phyloP scores from a whole-genome alignment of 2,329 filamentous ascomycete species.

The Scedosporium aurantiacum region DNA sequence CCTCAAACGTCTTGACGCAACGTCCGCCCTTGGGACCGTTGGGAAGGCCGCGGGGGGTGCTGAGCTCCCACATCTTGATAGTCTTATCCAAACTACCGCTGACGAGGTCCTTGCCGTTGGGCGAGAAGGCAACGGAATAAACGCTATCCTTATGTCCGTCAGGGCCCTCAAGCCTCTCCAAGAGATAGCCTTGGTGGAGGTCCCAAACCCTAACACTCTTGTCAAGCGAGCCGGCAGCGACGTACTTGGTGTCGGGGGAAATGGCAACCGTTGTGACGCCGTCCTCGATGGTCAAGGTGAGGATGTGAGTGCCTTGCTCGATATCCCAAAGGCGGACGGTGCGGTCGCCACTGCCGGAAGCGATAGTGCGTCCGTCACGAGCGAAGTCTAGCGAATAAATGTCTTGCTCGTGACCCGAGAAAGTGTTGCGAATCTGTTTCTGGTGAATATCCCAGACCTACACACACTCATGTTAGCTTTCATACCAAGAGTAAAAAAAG shows the following conservation, averaged over 20 bases:
- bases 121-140: slow-evolving; percentile 92
- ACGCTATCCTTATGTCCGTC: slow-evolving; percentile 96
- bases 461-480: slow-evolving; percentile 8
- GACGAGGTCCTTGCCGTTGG: slow-evolving; percentile 84
- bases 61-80: slow-evolving; percentile 98
- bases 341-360: slow-evolving; percentile 87
- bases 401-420: slow-evolving; percentile 95
- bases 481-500: neutral
- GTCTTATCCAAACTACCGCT: slow-evolving; percentile 94
- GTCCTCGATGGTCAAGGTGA: slow-evolving; percentile 87
- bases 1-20: slow-evolving; percentile 93
- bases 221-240: slow-evolving; percentile 88
- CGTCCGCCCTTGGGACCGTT: slow-evolving; percentile 73
- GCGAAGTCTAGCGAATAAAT: slow-evolving; percentile 97
- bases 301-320: slow-evolving; percentile 67
- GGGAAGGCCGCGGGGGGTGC: slow-evolving; percentile 55
- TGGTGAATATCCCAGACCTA: slow-evolving; percentile 90
- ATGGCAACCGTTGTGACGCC: slow-evolving; percentile 96
- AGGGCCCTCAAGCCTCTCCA: slow-evolving; percentile 84
- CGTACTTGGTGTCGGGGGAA: slow-evolving; percentile 86
- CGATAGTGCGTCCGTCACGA: slow-evolving; percentile 84
- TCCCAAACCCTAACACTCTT: slow-evolving; percentile 99
- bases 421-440: slow-evolving; percentile 79
- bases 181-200: slow-evolving; percentile 69
- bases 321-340: slow-evolving; percentile 97